phyloP scores from a whole-genome alignment of 1,139 yeast species.

The Pichia sp. region DNA sequence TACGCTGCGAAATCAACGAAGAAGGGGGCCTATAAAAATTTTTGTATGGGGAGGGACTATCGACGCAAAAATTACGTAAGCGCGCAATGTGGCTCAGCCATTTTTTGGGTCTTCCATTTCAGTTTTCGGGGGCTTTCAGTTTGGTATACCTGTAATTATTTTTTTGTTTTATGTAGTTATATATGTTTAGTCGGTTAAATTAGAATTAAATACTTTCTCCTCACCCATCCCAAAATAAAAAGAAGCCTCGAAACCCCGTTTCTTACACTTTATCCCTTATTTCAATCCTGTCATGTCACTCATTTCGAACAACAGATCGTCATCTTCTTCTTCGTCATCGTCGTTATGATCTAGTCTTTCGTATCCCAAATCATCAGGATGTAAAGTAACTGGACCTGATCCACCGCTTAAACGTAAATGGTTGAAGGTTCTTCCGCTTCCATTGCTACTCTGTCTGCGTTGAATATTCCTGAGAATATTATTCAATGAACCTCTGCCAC shows the following conservation, averaged over 20 bases:
- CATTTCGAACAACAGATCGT: slow-evolving; percentile 83
- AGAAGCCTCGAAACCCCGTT: not conserved
- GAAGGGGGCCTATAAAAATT: too few species aligned
- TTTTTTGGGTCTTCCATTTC: too few species aligned
- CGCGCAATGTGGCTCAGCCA: too few species aligned
- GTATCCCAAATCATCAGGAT: slow-evolving; percentile 35
- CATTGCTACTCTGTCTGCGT: slow-evolving; percentile 12
- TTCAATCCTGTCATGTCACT: slow-evolving; percentile 66
- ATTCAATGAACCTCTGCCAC: slow-evolving; percentile 7
- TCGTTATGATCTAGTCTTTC: too few species aligned
- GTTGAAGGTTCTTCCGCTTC: not conserved
- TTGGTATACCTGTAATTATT: too few species aligned
- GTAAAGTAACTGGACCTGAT: not conserved
- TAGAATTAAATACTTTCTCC: too few species aligned
- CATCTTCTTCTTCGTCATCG: slow-evolving; percentile 67
- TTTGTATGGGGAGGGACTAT: too few species aligned
- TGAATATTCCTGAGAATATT: slow-evolving; percentile 13
- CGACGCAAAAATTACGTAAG: too few species aligned
- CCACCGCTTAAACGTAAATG: slow-evolving; percentile 1
- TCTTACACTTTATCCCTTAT: not conserved
- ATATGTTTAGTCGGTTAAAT: not conserved
- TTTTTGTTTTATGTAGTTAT: not conserved
- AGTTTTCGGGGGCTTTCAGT: too few species aligned
- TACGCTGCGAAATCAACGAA: too few species aligned
- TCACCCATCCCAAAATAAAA: not conserved